phyloP scores from a whole-genome alignment of 2,329 filamentous ascomycete genomes.

The Colletotrichum orchidophilum region DNA sequence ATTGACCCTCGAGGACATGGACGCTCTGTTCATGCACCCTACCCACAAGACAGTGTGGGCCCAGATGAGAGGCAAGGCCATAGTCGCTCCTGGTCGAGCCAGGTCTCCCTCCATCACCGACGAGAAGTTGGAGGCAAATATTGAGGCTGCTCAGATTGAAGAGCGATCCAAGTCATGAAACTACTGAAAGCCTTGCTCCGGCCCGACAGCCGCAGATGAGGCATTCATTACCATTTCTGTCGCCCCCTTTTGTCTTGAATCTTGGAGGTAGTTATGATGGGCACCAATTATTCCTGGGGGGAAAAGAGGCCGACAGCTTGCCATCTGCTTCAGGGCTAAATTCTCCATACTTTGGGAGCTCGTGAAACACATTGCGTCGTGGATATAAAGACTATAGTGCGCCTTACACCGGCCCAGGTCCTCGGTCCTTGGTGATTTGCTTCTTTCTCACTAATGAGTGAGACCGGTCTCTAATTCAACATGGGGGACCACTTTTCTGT shows the following conservation, averaged over 20 bases:
- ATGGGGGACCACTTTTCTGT: neutral
- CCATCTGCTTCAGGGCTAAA: neutral
- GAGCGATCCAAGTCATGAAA: slow-evolving; percentile 19
- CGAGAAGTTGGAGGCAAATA: slow-evolving; percentile 31
- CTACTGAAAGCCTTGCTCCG: neutral
- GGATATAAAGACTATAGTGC: neutral
- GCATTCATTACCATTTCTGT: neutral
- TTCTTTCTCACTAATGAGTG: neutral
- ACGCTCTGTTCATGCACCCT: slow-evolving; percentile 44
- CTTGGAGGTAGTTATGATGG: neutral
- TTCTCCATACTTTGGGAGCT: neutral
- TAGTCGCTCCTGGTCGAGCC: slow-evolving; percentile 12
- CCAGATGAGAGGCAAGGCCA: slow-evolving; percentile 32
- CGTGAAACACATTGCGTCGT: neutral
- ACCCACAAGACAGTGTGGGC: slow-evolving; percentile 45
- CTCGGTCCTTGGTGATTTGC: neutral
- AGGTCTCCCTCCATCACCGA: slow-evolving; percentile 23
- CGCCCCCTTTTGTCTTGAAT: neutral
- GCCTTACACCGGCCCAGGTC: neutral
- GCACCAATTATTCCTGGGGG: neutral
- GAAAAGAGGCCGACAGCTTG: neutral
- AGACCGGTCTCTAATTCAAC: neutral
- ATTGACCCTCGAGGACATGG: slow-evolving; percentile 59
- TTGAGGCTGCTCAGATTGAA: slow-evolving; percentile 22
- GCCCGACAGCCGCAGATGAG: neutral